Percentiles rank a stretch among this genome's conserved stretches.
Conservation (phyloP, 148 eudicot species). For the Bassia scoparia region DNA sequence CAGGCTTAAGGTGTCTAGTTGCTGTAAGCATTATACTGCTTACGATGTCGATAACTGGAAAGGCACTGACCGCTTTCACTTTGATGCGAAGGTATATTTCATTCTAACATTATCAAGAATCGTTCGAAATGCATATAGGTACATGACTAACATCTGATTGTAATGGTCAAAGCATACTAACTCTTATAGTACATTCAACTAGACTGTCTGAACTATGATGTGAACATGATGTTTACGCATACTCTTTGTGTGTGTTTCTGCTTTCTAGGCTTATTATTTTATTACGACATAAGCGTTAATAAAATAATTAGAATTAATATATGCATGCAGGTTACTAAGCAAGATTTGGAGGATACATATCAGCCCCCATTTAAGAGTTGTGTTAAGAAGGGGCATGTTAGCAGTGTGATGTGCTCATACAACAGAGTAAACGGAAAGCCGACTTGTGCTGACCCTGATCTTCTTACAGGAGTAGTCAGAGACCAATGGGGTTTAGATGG, state of each 20-base stretch:
- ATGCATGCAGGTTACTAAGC: constrained; percentile 30
- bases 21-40: constrained; percentile 49
- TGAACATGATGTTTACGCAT: too few relatives aligned
- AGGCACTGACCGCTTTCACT: constrained; percentile 39
- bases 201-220: too few relatives aligned
- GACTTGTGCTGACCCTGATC: constrained; percentile 37
- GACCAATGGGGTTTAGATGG: constrained; percentile 42
- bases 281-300: too few relatives aligned
- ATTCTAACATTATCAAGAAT: background rate
- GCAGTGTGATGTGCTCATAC: constrained; percentile 46
- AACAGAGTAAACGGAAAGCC: constrained; percentile 44
- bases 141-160: too few relatives aligned
- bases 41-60: constrained; percentile 48
- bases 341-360: constrained; percentile 40
- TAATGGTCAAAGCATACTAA: too few relatives aligned
- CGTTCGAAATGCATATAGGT: too few relatives aligned
- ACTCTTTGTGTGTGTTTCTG: too few relatives aligned
- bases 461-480: constrained; percentile 33
- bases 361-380: constrained; percentile 47
- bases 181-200: too few relatives aligned
- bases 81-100: constrained; percentile 37
- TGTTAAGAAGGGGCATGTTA: constrained; percentile 39
- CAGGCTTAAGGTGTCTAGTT: constrained; percentile 40
- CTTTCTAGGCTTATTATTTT: too few relatives aligned
- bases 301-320: background rate